phyloP scores from a whole-genome alignment of 805 yeast species.

The Hanseniaspora singularis region DNA sequence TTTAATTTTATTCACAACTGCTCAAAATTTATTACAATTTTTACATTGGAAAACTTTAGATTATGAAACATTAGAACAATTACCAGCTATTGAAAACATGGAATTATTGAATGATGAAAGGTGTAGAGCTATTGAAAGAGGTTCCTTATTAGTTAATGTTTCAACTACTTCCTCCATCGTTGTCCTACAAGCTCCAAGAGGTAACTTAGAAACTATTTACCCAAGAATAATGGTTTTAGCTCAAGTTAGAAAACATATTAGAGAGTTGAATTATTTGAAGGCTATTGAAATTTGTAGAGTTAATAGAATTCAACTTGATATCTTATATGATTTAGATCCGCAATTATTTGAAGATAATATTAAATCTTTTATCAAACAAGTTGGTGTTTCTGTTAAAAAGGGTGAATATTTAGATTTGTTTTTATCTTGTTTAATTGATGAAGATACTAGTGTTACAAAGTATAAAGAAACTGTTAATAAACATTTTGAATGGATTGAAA shows the following conservation, averaged over 20 bases:
- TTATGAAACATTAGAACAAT: constrained; percentile 28
- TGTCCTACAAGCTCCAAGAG: constrained; percentile 86
- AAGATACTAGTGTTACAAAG: constrained; percentile 70
- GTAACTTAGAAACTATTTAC: constrained; percentile 84
- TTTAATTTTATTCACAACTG: constrained; percentile 72
- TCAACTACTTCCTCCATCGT: constrained; percentile 77
- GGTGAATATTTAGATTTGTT: constrained; percentile 77
- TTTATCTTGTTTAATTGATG: constrained; percentile 73
- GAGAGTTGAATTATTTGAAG: constrained; percentile 42
- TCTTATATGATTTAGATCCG: constrained; percentile 79
- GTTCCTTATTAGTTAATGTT: constrained; percentile 68
- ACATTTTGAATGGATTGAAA: constrained; percentile 25
- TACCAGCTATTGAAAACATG: constrained; percentile 27
- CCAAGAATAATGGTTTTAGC: constrained; percentile 87
- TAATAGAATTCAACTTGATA: constrained; percentile 83
- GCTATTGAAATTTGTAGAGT: constrained; percentile 80
- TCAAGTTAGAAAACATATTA: constrained; percentile 64
- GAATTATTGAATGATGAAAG: constrained; percentile 55
- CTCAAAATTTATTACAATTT: constrained; percentile 71
- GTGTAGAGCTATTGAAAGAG: constrained; percentile 78
- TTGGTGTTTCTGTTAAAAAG: constrained; percentile 32
- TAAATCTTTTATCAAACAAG: constrained; percentile 55
- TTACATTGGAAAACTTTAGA: constrained; percentile 47
- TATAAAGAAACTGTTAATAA: constrained; percentile 57
- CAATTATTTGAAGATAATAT: constrained; percentile 50